Evolutionary conservation across 257 asterid species (phyloP).

Genomic region (Plantago major): DNA sequence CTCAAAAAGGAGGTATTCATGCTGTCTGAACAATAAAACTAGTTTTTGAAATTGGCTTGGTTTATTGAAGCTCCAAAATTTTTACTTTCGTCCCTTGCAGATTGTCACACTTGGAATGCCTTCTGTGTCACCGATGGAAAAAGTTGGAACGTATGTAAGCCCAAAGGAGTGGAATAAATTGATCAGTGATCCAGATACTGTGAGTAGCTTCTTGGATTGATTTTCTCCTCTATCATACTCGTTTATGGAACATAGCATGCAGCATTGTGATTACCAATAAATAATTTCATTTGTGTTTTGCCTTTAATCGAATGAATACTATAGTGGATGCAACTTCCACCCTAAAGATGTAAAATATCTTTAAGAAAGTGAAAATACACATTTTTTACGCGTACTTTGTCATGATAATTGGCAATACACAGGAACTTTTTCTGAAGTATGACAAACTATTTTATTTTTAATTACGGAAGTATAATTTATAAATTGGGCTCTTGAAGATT

Average conservation of each 20-base stretch:
- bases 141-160: conserved; percentile 78
- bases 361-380: neutral
- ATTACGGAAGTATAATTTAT: neutral
- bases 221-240: neutral
- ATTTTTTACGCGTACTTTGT: neutral
- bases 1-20: conserved; percentile 82
- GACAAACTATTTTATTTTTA: neutral
- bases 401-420: neutral
- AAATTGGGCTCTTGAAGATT: conserved; percentile 8
- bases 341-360: conserved; percentile 1
- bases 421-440: neutral
- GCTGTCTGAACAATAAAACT: neutral
- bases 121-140: conserved; percentile 80
- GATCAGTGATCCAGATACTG: conserved; percentile 80
- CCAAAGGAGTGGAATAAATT: conserved; percentile 83
- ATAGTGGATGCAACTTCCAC: conserved; percentile 3
- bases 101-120: conserved; percentile 97
- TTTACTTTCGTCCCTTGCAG: conserved; percentile 32
- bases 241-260: conserved; percentile 8
- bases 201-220: conserved; percentile 32
- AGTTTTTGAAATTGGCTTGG: neutral
- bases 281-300: neutral
- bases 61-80: neutral
- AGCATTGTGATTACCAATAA: conserved; percentile 6
- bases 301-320: neutral